Percentiles rank a stretch among this genome's conserved stretches.
phyloP scores from a whole-genome alignment of 306 rosid genomes.

The Lathyrus oleraceus region DNA sequence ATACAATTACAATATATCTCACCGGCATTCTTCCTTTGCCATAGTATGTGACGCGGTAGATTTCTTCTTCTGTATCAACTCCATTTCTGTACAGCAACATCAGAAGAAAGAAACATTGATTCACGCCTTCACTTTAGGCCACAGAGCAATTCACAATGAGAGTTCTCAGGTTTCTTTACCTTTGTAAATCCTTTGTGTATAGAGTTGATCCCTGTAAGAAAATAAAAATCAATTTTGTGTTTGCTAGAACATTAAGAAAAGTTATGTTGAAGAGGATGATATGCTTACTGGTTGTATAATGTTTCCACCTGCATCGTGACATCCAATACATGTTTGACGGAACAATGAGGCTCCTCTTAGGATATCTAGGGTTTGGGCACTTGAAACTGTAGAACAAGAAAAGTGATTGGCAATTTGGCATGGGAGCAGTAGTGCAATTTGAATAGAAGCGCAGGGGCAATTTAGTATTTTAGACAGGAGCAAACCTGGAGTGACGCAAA shows the following conservation, averaged over 20 bases:
- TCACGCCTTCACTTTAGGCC: no score
- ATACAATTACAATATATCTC: conserved; percentile 31
- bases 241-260: background rate
- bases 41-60: conserved; percentile 72
- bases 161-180: conserved; percentile 47
- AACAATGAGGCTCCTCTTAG: conserved; percentile 77
- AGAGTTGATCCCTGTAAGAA: conserved; percentile 74
- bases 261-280: conserved; percentile 17
- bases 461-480: conserved; percentile 5
- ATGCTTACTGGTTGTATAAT: conserved; percentile 78
- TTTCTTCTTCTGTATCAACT: conserved; percentile 77
- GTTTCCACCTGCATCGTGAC: conserved; percentile 89
- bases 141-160: background rate
- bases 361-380: conserved; percentile 64
- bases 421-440: background rate
- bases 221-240: background rate
- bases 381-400: conserved; percentile 48
- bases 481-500: conserved; percentile 48
- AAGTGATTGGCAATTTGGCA: background rate
- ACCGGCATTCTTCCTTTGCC: conserved; percentile 96
- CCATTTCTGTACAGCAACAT: conserved; percentile 66
- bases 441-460: conserved; percentile 28
- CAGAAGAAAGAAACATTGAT: no score
- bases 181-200: conserved; percentile 67
- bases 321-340: conserved; percentile 78